These are phyloP conservation scores for Mycena galopus DNA, from an alignment of 768 basidiomycete genomes.

Conservation along the genomic window DNA sequence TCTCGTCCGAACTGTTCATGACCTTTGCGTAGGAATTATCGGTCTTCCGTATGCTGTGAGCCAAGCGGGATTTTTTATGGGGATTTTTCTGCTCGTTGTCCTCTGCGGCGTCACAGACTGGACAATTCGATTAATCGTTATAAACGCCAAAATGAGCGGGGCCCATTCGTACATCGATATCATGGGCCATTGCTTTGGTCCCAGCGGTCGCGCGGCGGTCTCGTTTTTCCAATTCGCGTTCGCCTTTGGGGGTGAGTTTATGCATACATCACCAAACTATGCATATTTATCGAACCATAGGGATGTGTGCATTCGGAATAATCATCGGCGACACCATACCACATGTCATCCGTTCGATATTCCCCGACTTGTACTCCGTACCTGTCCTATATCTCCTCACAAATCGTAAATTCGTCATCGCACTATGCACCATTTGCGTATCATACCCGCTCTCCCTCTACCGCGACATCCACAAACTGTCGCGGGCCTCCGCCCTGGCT, in stretches of 20 bases:
- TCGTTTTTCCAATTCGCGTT: slow-evolving; percentile 98
- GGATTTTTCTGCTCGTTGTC: slow-evolving; percentile 83
- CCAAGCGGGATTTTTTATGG: slow-evolving; percentile 94
- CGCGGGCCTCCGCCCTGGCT: slow-evolving; percentile 92
- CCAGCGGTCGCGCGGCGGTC: slow-evolving; percentile 91
- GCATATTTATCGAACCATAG: slow-evolving; percentile 53
- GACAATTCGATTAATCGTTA: slow-evolving; percentile 96
- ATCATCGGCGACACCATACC: slow-evolving; percentile 99
- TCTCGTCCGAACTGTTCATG: neutral
- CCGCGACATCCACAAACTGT: slow-evolving; percentile 97
- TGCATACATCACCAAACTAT: slow-evolving; percentile 3
- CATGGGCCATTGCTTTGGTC: slow-evolving; percentile 94
- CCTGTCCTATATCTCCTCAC: slow-evolving; percentile 84
- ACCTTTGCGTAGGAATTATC: slow-evolving; percentile 1
- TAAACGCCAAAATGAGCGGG: slow-evolving; percentile 97
- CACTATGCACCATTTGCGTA: slow-evolving; percentile 86
- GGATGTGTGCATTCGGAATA: slow-evolving; percentile 98
- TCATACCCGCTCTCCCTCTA: slow-evolving; percentile 97
- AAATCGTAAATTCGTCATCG: slow-evolving; percentile 91
- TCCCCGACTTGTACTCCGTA: slow-evolving; percentile 76
- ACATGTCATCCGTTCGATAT: slow-evolving; percentile 89
- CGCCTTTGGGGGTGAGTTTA: slow-evolving; percentile 88
- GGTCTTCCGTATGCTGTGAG: slow-evolving; percentile 92
- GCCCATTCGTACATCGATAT: slow-evolving; percentile 93
- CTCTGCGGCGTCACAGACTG: slow-evolving; percentile 93